phyloP scores from a whole-genome alignment of 441 rosid species.

The Breynia disticha region DNA sequence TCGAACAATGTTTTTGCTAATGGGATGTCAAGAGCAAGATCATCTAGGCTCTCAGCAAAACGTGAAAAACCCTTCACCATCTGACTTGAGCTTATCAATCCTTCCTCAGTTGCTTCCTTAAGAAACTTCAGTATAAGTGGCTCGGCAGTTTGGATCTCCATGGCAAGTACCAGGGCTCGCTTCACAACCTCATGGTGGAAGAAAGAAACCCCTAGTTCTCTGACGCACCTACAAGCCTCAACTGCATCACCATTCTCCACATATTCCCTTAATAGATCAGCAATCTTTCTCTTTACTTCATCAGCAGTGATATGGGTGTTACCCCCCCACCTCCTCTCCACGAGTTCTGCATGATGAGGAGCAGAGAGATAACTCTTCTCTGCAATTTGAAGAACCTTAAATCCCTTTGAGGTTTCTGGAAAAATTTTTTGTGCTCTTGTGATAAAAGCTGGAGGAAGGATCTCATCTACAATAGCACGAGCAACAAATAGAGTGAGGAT shows the following conservation, averaged over 20 bases:
- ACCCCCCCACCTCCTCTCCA: constrained; percentile 99
- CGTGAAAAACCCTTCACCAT: constrained; percentile 86
- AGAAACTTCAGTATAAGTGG: constrained; percentile 56
- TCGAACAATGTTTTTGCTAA: constrained; percentile 62
- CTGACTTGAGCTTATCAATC: constrained; percentile 89
- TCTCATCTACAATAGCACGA: constrained; percentile 94
- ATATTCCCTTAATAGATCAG: constrained; percentile 74
- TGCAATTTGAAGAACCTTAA: constrained; percentile 76
- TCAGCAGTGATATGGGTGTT: constrained; percentile 83
- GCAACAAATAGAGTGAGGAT: constrained; percentile 86
- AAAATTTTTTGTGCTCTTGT: constrained; percentile 73
- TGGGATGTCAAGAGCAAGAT: constrained; percentile 93
- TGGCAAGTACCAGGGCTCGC: constrained; percentile 79
- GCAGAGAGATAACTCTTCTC: constrained; percentile 95
- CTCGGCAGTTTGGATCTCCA: constrained; percentile 73
- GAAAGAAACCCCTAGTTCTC: constrained; percentile 85
- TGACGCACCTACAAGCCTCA: constrained; percentile 90
- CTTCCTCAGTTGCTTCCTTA: constrained; percentile 92
- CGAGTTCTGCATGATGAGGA: constrained; percentile 96
- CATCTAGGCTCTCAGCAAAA: constrained; percentile 81
- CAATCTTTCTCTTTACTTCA: constrained; percentile 89
- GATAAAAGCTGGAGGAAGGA: constrained; percentile 88
- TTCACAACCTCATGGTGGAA: constrained; percentile 99
- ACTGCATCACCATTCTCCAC: constrained; percentile 70
- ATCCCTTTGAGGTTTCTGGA: constrained; percentile 79